Base-by-base conservation (phyloP, 768 basidiomycete species). In the Tephrocybe sp. region DNA sequence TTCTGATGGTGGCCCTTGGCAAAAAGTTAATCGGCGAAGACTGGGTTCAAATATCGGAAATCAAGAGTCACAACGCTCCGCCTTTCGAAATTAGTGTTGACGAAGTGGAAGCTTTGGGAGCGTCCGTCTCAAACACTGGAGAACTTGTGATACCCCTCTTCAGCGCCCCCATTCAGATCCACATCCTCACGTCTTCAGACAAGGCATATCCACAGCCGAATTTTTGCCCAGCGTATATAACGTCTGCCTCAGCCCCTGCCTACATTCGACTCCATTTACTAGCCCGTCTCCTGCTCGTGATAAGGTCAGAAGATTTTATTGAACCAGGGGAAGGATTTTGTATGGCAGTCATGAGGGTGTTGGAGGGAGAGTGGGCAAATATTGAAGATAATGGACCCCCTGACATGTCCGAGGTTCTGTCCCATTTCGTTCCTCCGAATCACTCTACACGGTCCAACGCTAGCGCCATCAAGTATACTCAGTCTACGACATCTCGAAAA, bases 201-300 rank as follows among this genome's bases (percentile, higher is more conserved):
- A 74, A 77, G 19, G 64, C 64, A 0, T 64, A 79, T 66, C 59
- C 76, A 57, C 50, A 75, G 55, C 60, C 71, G 61, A 68, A 65
- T 18, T 78, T 82, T 48, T 79, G 84, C 0, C 81, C 90, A 0
- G 80, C 94, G 68, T 95, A 86, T 62, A 62, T 95, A 45, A 77
- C 84, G 1, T 91, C 90, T 1, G 60, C 69, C 0, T 76, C 79
- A 1, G 72, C 86, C 3, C 80, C 94, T 0, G 78, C 91, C 1
- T 95, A 95, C 64, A 71, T 94, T 47, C 83, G 91, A 18, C 77
- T 95, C 3, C 84, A 94, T 60, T 76, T 97, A n/a, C 75, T 91
- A 27, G 77, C 83, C 3, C 70, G 70, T 21, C 69, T 93, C 16
- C 71, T 93, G n/a, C 45, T 63, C 4, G 78, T 75, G 9, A 76